Conservation (phyloP, 305 asterid species). For the Rubia tinctorum region DNA sequence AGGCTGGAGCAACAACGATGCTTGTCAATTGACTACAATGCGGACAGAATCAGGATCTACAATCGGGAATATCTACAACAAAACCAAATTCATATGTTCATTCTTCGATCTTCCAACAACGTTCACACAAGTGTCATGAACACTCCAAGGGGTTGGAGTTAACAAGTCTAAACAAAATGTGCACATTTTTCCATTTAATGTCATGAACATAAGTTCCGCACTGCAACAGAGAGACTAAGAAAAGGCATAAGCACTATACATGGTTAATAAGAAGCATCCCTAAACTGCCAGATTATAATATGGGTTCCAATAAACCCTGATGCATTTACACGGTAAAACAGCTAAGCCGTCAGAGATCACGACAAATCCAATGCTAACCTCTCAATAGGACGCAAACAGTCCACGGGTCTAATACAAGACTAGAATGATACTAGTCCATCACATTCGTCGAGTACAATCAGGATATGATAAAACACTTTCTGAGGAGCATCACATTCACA, state of each 20-base stretch:
- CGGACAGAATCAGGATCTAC: neutral
- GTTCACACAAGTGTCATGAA: neutral
- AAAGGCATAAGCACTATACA: neutral
- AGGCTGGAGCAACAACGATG: neutral
- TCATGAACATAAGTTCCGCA: neutral
- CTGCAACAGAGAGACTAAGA: neutral
- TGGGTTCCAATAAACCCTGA: neutral
- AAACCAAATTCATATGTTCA: neutral
- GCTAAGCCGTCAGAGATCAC: neutral
- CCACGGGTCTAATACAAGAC: neutral
- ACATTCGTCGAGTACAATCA: neutral
- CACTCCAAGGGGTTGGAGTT: neutral
- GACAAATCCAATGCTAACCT: neutral
- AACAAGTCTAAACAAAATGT: neutral
- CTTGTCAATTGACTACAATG: neutral
- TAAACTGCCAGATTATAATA: too few species aligned
- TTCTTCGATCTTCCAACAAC: neutral
- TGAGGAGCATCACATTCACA: constrained; percentile 13
- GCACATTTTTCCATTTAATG: neutral
- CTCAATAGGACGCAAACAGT: neutral
- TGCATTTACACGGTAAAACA: neutral
- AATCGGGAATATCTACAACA: neutral
- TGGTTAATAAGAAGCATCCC: neutral
- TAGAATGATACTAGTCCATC: neutral
- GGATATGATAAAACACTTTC: neutral